A percentile compares a stretch with the other conserved stretches of the same genome.
Evolutionary conservation across 2,329 filamentous ascomycete species (phyloP).

Genomic region (Alternaria viburni): DNA sequence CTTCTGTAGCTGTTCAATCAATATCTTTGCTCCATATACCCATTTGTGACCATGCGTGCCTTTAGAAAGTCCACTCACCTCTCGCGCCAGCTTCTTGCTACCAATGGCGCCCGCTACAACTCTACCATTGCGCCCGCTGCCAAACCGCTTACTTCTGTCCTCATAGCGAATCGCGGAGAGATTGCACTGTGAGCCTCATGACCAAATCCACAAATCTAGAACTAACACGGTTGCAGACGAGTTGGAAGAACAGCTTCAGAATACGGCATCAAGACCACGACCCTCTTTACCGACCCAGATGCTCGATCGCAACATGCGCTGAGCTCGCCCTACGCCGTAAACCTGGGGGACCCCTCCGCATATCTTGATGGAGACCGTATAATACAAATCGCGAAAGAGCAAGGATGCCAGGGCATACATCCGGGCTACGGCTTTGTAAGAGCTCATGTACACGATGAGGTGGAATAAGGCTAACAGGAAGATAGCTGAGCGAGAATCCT

Average conservation of each 20-base stretch:
- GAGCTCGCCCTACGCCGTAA: constrained; percentile 81
- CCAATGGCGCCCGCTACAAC: constrained; percentile 40
- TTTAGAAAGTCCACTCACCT: constrained; percentile 41
- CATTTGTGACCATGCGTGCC: constrained; percentile 43
- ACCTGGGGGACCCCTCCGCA: constrained; percentile 80
- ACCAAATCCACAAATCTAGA: too few relatives aligned
- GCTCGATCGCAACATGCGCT: constrained; percentile 85
- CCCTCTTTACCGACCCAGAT: constrained; percentile 93
- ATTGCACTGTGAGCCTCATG: constrained; percentile 86
- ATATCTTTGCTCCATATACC: constrained; percentile 14
- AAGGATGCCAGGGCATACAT: constrained; percentile 89
- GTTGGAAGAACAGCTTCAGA: constrained; percentile 87
- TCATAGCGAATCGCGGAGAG: constrained; percentile 97
- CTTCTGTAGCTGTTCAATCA: constrained; percentile 24
- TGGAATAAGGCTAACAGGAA: constrained; percentile 15
- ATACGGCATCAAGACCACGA: constrained; percentile 91
- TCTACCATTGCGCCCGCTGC: constrained; percentile 35
- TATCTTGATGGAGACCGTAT: constrained; percentile 96
- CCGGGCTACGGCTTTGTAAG: constrained; percentile 87
- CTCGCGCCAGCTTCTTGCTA: constrained; percentile 43
- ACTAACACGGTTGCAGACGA: constrained; percentile 60
- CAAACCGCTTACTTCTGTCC: constrained; percentile 71
- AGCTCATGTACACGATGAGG: not conserved
- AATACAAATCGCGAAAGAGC: constrained; percentile 82
- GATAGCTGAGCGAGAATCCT: constrained; percentile 82